Base-by-base conservation (phyloP, 2,329 filamentous ascomycete genomes). In the Celoporthe dispersa region DNA sequence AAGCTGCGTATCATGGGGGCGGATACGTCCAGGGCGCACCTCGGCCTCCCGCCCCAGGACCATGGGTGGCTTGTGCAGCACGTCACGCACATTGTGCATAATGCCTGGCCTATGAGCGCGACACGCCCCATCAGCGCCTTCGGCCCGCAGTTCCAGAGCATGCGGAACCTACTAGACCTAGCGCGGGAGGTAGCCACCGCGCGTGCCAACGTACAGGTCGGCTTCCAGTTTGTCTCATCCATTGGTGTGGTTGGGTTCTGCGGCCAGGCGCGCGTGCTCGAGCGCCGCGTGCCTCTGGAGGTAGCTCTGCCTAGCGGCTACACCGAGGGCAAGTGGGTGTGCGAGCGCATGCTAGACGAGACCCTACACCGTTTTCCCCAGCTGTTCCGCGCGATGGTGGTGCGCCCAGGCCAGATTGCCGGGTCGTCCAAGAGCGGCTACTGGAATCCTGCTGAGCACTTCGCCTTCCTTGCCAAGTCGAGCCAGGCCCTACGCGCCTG, bases 381-480 rank as follows among this genome's bases (percentile, higher is more conserved):
- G 0, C 75, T 70, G 1, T 85, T 87, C 77, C 79, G 79, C 22
- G 70, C 82, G 0, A 83, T 81, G 78, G 76, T 75, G 0, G 81
- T 85, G 0, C 80, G 86, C 0, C 78, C 82, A 0, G 87, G 84
- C 0, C 87, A 89, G 74, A 84, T 89, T 57, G 80, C 86, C 0
- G 87, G 87, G 0, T 84, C 82, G 0, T 80, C 73, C 3, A 78
- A 68, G 0, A 86, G 78, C 68, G 87, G 86, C 0, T 84, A 83
- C 73, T 89, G 87, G 87, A 89, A 88, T 72, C 77, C 81, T 0
- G 77, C 78, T 33, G 86, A 88, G 73, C 85, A 88, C 73, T 76
- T 87, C 9, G 73, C 78, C 0, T 85, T 85, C 72, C 67, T 88
- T 37, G 73, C 86, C 66, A 86, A 86, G 75, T 84, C 82, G 0